These are phyloP conservation scores for Cymbopogon citratus DNA, from an alignment of 176 grass and related monocot genomes.

Conservation along the genomic window DNA sequence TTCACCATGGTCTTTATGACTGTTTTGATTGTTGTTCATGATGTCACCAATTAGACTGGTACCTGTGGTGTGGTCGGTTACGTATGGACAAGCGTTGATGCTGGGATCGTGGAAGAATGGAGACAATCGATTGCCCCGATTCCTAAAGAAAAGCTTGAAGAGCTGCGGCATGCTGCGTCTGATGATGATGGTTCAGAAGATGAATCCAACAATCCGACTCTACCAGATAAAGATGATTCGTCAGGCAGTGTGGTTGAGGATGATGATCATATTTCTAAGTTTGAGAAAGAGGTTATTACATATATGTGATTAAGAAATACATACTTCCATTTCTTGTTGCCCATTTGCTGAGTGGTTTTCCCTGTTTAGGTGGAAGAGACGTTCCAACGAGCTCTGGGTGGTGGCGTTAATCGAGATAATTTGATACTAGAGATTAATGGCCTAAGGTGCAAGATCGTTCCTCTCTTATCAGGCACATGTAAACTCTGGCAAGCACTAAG, in stretches of 20 bases:
- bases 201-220: conserved; percentile 27
- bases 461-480: background rate
- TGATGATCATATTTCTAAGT: conserved; percentile 71
- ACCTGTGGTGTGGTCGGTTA: conserved; percentile 64
- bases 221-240: conserved; percentile 39
- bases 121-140: conserved; percentile 83
- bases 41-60: conserved; percentile 47
- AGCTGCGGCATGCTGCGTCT: conserved; percentile 42
- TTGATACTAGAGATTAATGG: conserved; percentile 96
- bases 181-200: conserved; percentile 45
- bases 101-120: conserved; percentile 73
- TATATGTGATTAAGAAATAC: background rate
- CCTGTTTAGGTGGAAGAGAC: conserved; percentile 89
- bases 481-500: background rate
- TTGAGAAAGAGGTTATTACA: conserved; percentile 76
- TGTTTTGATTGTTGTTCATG: conserved; percentile 5
- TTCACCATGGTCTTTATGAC: background rate
- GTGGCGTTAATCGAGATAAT: conserved; percentile 70
- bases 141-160: conserved; percentile 63
- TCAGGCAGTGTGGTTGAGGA: conserved; percentile 28
- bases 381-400: conserved; percentile 65
- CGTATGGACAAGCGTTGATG: conserved; percentile 70
- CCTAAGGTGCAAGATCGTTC: conserved; percentile 53
- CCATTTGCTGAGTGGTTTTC: conserved; percentile 10
- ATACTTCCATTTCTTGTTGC: background rate